Percentiles rank a stretch among this genome's conserved stretches.
phyloP scores from a whole-genome alignment of 306 rosid species.

The barrel medic (Medicago truncatula) region DNA sequence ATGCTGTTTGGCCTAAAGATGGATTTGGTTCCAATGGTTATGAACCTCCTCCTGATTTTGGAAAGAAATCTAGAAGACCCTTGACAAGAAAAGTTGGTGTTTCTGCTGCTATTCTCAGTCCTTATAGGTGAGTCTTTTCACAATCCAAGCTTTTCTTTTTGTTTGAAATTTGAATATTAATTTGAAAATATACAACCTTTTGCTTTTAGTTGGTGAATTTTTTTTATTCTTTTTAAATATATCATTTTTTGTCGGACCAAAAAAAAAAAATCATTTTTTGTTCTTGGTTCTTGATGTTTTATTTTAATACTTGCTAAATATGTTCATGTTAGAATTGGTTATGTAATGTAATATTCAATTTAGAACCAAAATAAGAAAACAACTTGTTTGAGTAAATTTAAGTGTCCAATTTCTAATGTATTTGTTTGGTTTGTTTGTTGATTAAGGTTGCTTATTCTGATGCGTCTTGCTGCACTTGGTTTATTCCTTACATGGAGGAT shows the following conservation, averaged over 20 bases:
- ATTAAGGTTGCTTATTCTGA: slow-evolving; percentile 66
- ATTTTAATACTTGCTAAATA: not conserved
- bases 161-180: too few relatives aligned
- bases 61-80: slow-evolving; percentile 66
- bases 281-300: not conserved
- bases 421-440: slow-evolving; percentile 1
- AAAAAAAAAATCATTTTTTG: too few relatives aligned
- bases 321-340: not conserved
- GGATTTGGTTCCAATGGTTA: slow-evolving; percentile 70
- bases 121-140: slow-evolving; percentile 60
- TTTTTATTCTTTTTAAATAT: not conserved
- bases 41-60: slow-evolving; percentile 73
- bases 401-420: not conserved
- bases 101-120: slow-evolving; percentile 83
- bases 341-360: not conserved
- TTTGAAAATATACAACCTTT: too few relatives aligned
- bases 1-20: slow-evolving; percentile 90
- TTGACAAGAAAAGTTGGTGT: slow-evolving; percentile 73
- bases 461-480: slow-evolving; percentile 74
- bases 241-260: too few relatives aligned
- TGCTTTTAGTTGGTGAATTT: too few relatives aligned
- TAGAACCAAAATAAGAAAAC: not conserved
- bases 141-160: not conserved
- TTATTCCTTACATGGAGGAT: slow-evolving; percentile 85
- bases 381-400: slow-evolving; percentile 7